phyloP scores from a whole-genome alignment of 495 filamentous ascomycete genomes.

The Tetracladium setigerum region DNA sequence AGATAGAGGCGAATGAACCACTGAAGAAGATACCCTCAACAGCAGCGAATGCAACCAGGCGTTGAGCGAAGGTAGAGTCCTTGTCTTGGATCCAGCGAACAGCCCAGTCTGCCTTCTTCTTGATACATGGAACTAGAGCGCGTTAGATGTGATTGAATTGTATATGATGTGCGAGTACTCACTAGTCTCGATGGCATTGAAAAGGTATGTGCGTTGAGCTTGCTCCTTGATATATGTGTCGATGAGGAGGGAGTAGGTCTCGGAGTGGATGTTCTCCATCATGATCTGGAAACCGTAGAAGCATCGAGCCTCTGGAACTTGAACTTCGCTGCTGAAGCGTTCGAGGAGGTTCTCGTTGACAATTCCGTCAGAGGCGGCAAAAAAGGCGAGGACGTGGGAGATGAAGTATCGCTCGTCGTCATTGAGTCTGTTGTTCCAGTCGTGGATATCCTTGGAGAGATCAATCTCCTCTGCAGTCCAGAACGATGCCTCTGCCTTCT shows the following conservation, averaged over 20 bases:
- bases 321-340: constrained; percentile 94
- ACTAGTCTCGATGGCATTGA: constrained; percentile 98
- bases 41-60: constrained; percentile 93
- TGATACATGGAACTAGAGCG: constrained; percentile 76
- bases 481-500: constrained; percentile 99
- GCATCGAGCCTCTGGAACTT: constrained; percentile 96
- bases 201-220: constrained; percentile 88
- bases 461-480: constrained; percentile 99
- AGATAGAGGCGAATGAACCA: constrained; percentile 98
- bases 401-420: constrained; percentile 98
- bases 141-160: not conserved
- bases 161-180: constrained; percentile 26
- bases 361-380: constrained; percentile 98
- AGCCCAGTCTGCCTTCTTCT: constrained; percentile 97
- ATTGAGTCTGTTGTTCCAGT: constrained; percentile 97
- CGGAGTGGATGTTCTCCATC: constrained; percentile 99
- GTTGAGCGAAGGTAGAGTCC: constrained; percentile 88
- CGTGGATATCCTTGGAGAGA: constrained; percentile 95
- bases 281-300: constrained; percentile 99
- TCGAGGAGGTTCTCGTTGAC: constrained; percentile 99
- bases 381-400: constrained; percentile 98
- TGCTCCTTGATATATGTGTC: constrained; percentile 99
- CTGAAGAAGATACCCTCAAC: constrained; percentile 99
- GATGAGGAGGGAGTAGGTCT: constrained; percentile 98
- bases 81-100: constrained; percentile 89